These are phyloP conservation scores for Penicillium salamii DNA, from an alignment of 495 filamentous ascomycete species.

Conservation along the genomic window DNA sequence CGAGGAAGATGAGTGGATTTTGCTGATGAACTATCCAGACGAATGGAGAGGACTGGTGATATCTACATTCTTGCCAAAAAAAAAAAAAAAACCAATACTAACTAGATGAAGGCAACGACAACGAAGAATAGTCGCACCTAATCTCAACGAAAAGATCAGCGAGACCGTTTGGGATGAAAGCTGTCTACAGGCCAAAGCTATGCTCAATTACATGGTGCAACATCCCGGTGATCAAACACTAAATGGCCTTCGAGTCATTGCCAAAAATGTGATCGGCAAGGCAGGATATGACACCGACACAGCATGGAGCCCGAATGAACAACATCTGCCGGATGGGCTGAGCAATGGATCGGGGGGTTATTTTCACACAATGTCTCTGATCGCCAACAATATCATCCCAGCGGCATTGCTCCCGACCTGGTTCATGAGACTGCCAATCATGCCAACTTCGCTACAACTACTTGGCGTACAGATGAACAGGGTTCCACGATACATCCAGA, in stretches of 20 bases:
- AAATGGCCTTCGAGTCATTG: slow-evolving; percentile 24
- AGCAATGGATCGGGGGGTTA: too few species aligned
- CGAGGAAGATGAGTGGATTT: not conserved
- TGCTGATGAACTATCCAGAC: too few species aligned
- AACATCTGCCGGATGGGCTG: not conserved
- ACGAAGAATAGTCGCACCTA: slow-evolving; percentile 35
- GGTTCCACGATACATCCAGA: slow-evolving; percentile 11
- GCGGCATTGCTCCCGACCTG: slow-evolving; percentile 28
- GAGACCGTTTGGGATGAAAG: slow-evolving; percentile 36
- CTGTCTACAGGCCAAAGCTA: slow-evolving; percentile 25
- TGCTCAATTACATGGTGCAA: slow-evolving; percentile 23
- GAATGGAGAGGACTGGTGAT: too few species aligned
- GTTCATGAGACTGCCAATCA: slow-evolving; percentile 27
- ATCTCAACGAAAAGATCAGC: slow-evolving; percentile 39
- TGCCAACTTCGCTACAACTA: slow-evolving; percentile 23
- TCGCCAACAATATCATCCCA: slow-evolving; percentile 24
- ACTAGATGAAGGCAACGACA: slow-evolving; percentile 31
- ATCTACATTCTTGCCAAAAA: too few species aligned
- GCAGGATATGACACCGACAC: slow-evolving; percentile 35
- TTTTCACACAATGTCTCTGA: slow-evolving; percentile 2
- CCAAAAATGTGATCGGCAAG: slow-evolving; percentile 41
- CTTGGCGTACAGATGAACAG: slow-evolving; percentile 24
- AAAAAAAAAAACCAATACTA: not conserved
- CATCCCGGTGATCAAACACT: slow-evolving; percentile 23
- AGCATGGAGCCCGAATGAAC: slow-evolving; percentile 23